Evolutionary conservation across 2,329 filamentous ascomycete genomes (phyloP), one percentile per base, ranked within the genome.

Genomic region (Trichoderma guizhouense): DNA sequence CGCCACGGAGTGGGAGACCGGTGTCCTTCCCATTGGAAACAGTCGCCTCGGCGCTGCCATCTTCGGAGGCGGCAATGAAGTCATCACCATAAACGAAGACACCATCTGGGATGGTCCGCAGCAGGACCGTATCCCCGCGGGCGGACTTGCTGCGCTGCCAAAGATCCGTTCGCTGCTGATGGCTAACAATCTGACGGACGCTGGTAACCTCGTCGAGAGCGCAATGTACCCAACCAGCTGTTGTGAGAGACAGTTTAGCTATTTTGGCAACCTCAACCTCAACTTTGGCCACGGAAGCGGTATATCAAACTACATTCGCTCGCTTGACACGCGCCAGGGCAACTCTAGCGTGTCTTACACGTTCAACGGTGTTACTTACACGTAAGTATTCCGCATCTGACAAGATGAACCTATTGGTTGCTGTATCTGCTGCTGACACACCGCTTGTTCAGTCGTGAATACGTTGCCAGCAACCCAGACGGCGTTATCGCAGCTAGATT

Each of bases 1-100:
- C n/a, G 74, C 73, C 62, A 73, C 72, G 5, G 67, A 71, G 30
- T 74, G 73, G 63, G 74, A 74, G 28, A 68, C 73, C 7, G 71
- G 80, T 61, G 81, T 83, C 26, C 75, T 85, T 1, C 84, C 84
- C 2, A 79, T 86, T 65, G 84, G 84, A 12, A 85, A 85, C 72
- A 84, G 84, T 21, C 79, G 84, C 53, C 72, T 78, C 2, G 77
- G 74, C 14, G 76, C 76, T 8, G 83, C 84, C 79, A 75, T 85
- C 43, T 83, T 83, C 72, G 83, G 84, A 15, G 79, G 81, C 9
- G 74, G 78, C 32, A 80, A 78, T 5, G 83, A 85, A 71, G 76
- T 80, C 36, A 74, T 85, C 14, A 78, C 79, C 32, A 76, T 85
- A 32, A 85, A 84, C 64, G 83, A 85, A 74, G 82, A 85, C 72